A percentile compares a stretch with the other conserved stretches of the same genome.
These are phyloP conservation scores for Pichia thaimueangensis DNA, from an alignment of 805 yeast species.

Conservation along the genomic window DNA sequence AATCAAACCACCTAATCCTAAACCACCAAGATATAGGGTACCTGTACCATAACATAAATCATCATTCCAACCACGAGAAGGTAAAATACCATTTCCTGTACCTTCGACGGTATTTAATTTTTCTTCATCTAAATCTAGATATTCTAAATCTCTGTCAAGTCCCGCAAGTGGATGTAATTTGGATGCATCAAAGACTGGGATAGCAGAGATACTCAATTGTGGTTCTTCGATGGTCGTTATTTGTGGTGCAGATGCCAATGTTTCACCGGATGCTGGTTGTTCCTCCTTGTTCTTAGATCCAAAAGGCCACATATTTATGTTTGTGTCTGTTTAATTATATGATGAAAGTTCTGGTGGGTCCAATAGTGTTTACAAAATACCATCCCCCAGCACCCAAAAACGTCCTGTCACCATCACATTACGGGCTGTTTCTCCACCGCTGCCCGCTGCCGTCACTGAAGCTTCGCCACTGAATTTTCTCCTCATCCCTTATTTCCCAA, in stretches of 20 bases:
- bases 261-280: slow-evolving; percentile 1
- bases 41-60: slow-evolving; percentile 98
- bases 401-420: no score
- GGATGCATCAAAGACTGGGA: slow-evolving; percentile 52
- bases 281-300: slow-evolving; percentile 12
- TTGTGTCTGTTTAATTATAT: no score
- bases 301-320: slow-evolving; percentile 16
- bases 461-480: not conserved
- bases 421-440: not conserved
- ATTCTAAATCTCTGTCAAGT: slow-evolving; percentile 82
- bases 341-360: no score
- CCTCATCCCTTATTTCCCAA: not conserved
- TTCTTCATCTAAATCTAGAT: slow-evolving; percentile 83
- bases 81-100: slow-evolving; percentile 73
- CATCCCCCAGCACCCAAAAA: no score
- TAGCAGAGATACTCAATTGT: slow-evolving; percentile 7
- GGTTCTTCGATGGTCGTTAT: slow-evolving; percentile 9
- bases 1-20: slow-evolving; percentile 83
- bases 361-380: no score
- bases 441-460: not conserved
- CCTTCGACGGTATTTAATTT: slow-evolving; percentile 73
- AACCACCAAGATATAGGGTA: slow-evolving; percentile 78
- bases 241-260: slow-evolving; percentile 18
- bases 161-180: slow-evolving; percentile 90
- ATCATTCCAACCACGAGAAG: slow-evolving; percentile 97